Evolutionary conservation across 2,329 filamentous ascomycete genomes (phyloP).

Genomic region (Penicillium sp.): DNA sequence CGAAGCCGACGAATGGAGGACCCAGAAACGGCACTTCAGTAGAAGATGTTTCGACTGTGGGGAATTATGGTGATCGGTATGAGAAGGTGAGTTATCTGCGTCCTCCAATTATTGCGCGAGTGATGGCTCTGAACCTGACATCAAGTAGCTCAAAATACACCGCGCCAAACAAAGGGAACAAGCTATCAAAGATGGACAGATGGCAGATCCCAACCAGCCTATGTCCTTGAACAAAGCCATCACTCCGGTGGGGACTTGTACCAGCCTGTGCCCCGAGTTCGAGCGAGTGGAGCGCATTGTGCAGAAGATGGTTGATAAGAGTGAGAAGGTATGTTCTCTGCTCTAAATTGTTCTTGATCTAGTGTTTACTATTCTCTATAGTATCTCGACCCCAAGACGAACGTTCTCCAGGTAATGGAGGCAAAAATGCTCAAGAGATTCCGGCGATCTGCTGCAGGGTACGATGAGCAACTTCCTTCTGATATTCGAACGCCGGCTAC

Average conservation of each 20-base stretch:
- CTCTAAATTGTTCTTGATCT: conserved; percentile 9
- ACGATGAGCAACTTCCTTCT: conserved; percentile 66
- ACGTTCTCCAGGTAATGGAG: conserved; percentile 40
- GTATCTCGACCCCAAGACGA: conserved; percentile 42
- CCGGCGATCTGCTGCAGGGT: conserved; percentile 65
- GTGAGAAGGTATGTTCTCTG: conserved; percentile 58
- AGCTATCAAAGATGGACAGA: conserved; percentile 59
- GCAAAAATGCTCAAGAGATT: conserved; percentile 67
- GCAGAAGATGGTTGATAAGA: conserved; percentile 64
- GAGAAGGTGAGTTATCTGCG: conserved; percentile 38
- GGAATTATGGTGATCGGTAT: conserved; percentile 41
- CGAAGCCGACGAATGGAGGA: conserved; percentile 18
- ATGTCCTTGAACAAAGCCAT: conserved; percentile 64
- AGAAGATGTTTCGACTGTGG: conserved; percentile 30
- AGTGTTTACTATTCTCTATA: conserved; percentile 23
- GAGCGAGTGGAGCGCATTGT: conserved; percentile 66
- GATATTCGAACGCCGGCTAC: conserved; percentile 64
- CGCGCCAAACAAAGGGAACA: conserved; percentile 56
- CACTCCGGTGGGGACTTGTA: conserved; percentile 65
- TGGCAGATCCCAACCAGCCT: conserved; percentile 65
- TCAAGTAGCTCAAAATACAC: conserved; percentile 52
- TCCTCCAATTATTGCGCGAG: background rate
- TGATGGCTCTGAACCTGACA: background rate
- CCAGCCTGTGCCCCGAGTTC: conserved; percentile 68
- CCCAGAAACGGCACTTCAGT: conserved; percentile 21